phyloP scores from a whole-genome alignment of 2,329 filamentous ascomycete genomes.

The Sclerotinia subarctica region DNA sequence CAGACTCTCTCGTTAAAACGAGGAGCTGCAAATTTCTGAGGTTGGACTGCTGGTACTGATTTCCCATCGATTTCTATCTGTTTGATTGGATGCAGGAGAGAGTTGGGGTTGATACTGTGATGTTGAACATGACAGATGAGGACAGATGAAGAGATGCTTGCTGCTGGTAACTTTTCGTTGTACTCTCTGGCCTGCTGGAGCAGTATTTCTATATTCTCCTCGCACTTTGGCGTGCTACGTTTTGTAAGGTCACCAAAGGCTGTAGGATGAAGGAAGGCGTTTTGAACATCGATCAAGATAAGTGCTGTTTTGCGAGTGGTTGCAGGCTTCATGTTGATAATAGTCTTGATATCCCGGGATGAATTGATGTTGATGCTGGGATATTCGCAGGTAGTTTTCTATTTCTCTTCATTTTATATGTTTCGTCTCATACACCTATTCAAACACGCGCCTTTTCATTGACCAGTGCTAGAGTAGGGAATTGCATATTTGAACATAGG shows the following conservation, averaged over 20 bases:
- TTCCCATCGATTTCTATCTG: neutral
- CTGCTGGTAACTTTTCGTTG: neutral
- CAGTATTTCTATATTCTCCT: constrained; percentile 5
- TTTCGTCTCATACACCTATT: neutral
- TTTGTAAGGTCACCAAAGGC: constrained; percentile 6
- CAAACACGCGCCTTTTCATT: neutral
- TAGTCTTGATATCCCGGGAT: neutral
- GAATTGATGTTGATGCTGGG: neutral
- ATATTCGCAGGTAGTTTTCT: neutral
- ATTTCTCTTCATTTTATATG: neutral
- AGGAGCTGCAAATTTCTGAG: neutral
- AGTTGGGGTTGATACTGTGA: constrained; percentile 3
- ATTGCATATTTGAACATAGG: neutral
- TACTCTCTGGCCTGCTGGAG: neutral
- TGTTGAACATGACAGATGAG: constrained; percentile 7
- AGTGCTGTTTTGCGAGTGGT: constrained; percentile 1
- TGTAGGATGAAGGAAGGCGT: neutral
- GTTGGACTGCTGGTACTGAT: neutral
- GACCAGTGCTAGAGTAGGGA: neutral
- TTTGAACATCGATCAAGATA: constrained; percentile 7
- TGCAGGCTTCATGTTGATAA: constrained; percentile 3
- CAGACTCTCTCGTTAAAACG: constrained; percentile 3
- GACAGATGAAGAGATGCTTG: neutral
- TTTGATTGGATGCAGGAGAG: constrained; percentile 1
- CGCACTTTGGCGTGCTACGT: neutral